A percentile compares a stretch with the other conserved stretches of the same genome.
Conservation (phyloP, 1,284 basidiomycete genomes). For the Coriolopsis trogii region DNA sequence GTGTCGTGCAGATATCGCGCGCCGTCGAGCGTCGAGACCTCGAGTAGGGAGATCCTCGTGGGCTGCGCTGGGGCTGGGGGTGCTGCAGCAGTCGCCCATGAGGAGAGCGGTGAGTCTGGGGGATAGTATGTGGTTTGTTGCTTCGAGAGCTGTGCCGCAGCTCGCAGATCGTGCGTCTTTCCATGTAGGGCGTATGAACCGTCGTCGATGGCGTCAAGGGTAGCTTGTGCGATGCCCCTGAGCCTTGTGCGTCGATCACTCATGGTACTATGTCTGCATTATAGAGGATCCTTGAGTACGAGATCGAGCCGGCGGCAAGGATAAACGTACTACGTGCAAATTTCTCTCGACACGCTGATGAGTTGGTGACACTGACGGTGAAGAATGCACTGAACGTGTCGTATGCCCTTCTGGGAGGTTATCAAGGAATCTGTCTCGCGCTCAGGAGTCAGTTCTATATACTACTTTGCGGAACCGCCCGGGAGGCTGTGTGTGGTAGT, state of each 20-base stretch:
- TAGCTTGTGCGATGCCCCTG: constrained; percentile 34
- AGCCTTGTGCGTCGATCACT: constrained; percentile 21
- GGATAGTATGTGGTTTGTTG: constrained; percentile 46
- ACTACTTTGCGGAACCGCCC: too few species aligned
- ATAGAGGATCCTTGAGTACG: too few species aligned
- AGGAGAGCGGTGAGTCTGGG: constrained; percentile 40
- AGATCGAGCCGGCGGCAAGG: too few species aligned
- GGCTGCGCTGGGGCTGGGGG: constrained; percentile 17
- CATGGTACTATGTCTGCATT: constrained; percentile 3
- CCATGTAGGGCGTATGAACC: constrained; percentile 32
- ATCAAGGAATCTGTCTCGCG: too few species aligned
- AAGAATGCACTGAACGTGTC: too few species aligned
- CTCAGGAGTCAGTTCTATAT: too few species aligned
- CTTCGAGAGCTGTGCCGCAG: constrained; percentile 35
- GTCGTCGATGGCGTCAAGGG: constrained; percentile 35
- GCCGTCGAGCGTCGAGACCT: constrained; percentile 58
- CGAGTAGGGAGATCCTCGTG: constrained; percentile 44
- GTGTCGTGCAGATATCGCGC: constrained; percentile 34
- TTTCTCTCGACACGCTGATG: too few species aligned
- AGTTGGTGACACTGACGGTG: too few species aligned
- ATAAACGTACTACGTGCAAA: too few species aligned
- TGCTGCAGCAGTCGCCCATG: constrained; percentile 36
- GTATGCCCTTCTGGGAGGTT: too few species aligned
- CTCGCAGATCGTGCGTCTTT: constrained; percentile 35
- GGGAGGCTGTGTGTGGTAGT: too few species aligned